Evolutionary conservation across 2,329 filamentous ascomycete species (phyloP).

Genomic region (Metarhizium album): DNA sequence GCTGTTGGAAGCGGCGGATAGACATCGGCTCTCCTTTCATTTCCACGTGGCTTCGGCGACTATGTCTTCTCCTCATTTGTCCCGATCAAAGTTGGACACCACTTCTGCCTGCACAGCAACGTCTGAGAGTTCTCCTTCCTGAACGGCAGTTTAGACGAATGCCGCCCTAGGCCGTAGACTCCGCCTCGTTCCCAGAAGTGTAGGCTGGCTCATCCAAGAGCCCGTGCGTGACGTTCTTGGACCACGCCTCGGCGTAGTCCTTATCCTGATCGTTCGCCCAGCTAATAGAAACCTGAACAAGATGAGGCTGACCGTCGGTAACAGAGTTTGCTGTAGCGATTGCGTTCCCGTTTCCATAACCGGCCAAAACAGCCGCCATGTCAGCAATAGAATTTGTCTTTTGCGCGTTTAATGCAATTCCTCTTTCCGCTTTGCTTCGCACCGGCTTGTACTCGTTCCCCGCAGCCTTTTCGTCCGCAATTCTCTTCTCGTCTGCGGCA

Average conservation of each 20-base stretch:
- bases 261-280: conserved; percentile 40
- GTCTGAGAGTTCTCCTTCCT: neutral
- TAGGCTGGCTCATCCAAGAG: conserved; percentile 21
- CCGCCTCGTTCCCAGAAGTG: neutral
- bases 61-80: neutral
- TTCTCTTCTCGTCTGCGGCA: conserved; percentile 22
- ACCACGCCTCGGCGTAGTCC: conserved; percentile 37
- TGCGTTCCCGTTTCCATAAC: conserved; percentile 39
- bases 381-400: conserved; percentile 53
- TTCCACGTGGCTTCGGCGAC: conserved; percentile 1
- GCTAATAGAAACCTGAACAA: conserved; percentile 35
- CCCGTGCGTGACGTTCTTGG: conserved; percentile 41
- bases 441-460: conserved; percentile 22
- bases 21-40: conserved; percentile 1
- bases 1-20: neutral
- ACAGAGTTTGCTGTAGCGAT: conserved; percentile 20
- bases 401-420: conserved; percentile 45
- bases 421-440: conserved; percentile 34
- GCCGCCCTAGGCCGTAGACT: conserved; percentile 1
- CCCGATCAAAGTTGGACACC: neutral
- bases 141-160: neutral
- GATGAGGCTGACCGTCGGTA: conserved; percentile 13
- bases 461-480: conserved; percentile 18
- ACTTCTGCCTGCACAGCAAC: neutral
- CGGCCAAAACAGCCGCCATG: conserved; percentile 46